Evolutionary conservation across 75 land plant species (phyloP), one percentile per base, ranked within the genome.

Genomic region (Adiantum capillusveneris): DNA sequence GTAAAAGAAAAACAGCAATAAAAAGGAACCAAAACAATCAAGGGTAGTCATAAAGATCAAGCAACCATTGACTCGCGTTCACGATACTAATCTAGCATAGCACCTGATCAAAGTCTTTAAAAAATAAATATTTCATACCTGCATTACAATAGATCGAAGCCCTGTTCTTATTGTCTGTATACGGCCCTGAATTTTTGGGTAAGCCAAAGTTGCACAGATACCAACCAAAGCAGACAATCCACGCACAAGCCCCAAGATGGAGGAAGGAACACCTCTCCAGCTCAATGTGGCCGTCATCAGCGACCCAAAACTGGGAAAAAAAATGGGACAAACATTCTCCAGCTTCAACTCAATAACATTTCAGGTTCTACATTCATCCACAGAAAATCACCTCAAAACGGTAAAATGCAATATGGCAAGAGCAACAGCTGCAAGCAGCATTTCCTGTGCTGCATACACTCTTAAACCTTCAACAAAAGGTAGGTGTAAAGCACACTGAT

Each of bases 361-460:
- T n/a, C n/a, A n/a, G n/a, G n/a, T n/a, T n/a, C n/a, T n/a, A n/a
- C n/a, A n/a, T n/a, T n/a, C n/a, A n/a, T n/a, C n/a, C n/a, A n/a
- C n/a, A n/a, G n/a, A n/a, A n/a, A n/a, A n/a, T n/a, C n/a, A 89
- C 98, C 98, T 93, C 26, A 93, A 75, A 36, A 93, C 98, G 1
- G 98, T 89, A 61, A 89, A 93, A 63, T 75, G 89, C 16, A 93
- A 63, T 58, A 93, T 57, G 27, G 98, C 75, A 6, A 93, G 70
- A 45, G 98, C 63, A 1, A 89, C 43, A 19, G 97, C 96, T 29
- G 98, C 85, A 25, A 93, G 81, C 26, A 81, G 78, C 31, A 73
- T 75, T 43, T 85, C 85, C 66, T 93, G 96, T 54, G 61, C 56
- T 22, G 79, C 44, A 57, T 93, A 93, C 0, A 84, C 71, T 31